phyloP scores from a whole-genome alignment of 768 basidiomycete species.

The Lactarius sp. region DNA sequence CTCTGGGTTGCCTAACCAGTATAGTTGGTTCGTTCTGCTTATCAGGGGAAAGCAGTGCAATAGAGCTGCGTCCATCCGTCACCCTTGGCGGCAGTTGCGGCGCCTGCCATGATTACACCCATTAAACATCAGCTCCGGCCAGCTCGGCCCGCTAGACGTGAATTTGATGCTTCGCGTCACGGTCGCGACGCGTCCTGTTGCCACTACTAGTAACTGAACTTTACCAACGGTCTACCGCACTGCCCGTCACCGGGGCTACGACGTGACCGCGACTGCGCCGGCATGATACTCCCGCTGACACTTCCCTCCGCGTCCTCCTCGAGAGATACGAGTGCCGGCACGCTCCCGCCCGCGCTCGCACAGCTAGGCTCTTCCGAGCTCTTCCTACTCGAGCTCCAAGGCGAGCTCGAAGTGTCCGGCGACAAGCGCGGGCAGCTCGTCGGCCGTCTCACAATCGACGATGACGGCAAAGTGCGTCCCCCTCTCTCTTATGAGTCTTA shows the following conservation, averaged over 20 bases:
- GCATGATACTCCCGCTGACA: slow-evolving; percentile 67
- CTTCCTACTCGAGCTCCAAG: slow-evolving; percentile 85
- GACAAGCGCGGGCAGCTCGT: slow-evolving; percentile 68
- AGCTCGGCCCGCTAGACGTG: background rate
- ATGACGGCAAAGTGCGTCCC: slow-evolving; percentile 45
- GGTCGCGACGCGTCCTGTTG: background rate
- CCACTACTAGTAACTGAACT: too few species aligned
- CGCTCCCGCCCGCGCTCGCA: slow-evolving; percentile 58
- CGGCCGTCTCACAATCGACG: slow-evolving; percentile 68
- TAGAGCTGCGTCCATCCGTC: background rate
- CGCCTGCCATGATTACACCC: background rate
- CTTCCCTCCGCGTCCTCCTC: slow-evolving; percentile 32
- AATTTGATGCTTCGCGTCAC: background rate
- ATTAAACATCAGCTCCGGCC: background rate
- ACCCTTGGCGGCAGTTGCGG: too few species aligned
- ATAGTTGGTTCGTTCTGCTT: background rate
- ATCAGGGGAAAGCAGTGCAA: background rate
- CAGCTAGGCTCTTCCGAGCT: slow-evolving; percentile 74
- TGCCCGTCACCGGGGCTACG: too few species aligned
- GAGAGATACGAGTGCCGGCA: slow-evolving; percentile 27
- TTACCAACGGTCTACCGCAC: too few species aligned
- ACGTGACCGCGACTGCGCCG: background rate
- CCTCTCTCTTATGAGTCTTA: background rate
- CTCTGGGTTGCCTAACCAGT: background rate
- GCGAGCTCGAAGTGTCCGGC: slow-evolving; percentile 67